A percentile compares a stretch with the other conserved stretches of the same genome.
Conservation (phyloP, 148 eudicot species). For the Rhododendron mucronatum region DNA sequence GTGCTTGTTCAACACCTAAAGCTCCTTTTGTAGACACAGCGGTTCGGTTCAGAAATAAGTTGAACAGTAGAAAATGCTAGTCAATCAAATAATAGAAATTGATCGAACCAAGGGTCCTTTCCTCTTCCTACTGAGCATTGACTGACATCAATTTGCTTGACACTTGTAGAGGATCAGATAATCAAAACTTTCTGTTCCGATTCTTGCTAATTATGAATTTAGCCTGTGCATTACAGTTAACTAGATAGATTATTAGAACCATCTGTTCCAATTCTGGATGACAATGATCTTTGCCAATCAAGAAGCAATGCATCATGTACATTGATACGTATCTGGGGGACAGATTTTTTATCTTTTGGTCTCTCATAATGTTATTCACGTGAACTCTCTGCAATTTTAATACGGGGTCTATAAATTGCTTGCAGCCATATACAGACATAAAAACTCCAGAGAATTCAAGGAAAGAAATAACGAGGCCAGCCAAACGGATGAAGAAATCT, state of each 20-base stretch:
- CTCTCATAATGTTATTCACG: background rate
- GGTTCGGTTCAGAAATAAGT: background rate
- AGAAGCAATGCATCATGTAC: background rate
- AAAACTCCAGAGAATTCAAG: constrained; percentile 42
- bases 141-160: background rate
- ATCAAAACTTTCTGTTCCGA: background rate
- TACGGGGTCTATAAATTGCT: background rate
- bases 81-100: background rate
- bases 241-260: background rate
- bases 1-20: background rate
- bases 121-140: background rate
- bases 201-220: background rate
- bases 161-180: background rate
- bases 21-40: background rate
- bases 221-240: background rate
- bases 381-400: background rate
- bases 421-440: constrained; percentile 30
- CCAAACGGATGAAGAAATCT: constrained; percentile 54
- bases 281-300: background rate
- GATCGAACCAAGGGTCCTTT: background rate
- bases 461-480: constrained; percentile 48
- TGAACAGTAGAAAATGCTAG: background rate
- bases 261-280: background rate
- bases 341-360: background rate
- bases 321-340: background rate